phyloP scores from a whole-genome alignment of 2,329 filamentous ascomycete genomes.

The Aphanoascus verrucosus region DNA sequence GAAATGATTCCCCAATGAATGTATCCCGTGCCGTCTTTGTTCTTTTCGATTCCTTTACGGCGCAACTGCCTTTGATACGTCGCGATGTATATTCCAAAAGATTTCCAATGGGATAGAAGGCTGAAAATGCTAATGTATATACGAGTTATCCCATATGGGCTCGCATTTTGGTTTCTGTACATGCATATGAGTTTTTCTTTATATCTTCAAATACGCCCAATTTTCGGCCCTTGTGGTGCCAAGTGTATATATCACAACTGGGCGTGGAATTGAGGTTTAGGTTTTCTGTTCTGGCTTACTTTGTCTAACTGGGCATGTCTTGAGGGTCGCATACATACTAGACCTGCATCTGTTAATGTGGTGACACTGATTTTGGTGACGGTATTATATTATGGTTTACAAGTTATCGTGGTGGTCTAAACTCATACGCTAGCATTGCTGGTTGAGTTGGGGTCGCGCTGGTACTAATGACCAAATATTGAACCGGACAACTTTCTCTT shows the following conservation, averaged over 20 bases:
- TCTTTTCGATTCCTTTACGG: not conserved
- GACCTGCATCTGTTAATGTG: not conserved
- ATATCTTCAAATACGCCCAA: not conserved
- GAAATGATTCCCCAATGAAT: not conserved
- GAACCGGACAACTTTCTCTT: too few species aligned
- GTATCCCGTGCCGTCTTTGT: not conserved
- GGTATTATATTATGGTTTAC: too few species aligned
- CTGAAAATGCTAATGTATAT: conserved; percentile 1
- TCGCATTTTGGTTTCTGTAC: not conserved
- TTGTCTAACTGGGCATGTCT: not conserved
- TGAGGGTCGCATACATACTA: not conserved
- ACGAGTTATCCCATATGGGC: not conserved
- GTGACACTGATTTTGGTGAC: too few species aligned
- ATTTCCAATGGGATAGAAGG: not conserved
- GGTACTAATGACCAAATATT: too few species aligned
- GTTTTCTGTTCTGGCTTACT: not conserved
- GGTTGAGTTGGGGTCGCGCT: too few species aligned
- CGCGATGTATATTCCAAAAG: not conserved
- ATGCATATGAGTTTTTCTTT: not conserved
- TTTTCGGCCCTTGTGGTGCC: not conserved
- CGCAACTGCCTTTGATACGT: not conserved
- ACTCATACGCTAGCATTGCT: too few species aligned
- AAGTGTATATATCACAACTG: not conserved
- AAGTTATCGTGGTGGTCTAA: too few species aligned
- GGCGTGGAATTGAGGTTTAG: not conserved